These are phyloP conservation scores for Hygrocybe punicea DNA, from an alignment of 768 basidiomycete species.

Conservation along the genomic window DNA sequence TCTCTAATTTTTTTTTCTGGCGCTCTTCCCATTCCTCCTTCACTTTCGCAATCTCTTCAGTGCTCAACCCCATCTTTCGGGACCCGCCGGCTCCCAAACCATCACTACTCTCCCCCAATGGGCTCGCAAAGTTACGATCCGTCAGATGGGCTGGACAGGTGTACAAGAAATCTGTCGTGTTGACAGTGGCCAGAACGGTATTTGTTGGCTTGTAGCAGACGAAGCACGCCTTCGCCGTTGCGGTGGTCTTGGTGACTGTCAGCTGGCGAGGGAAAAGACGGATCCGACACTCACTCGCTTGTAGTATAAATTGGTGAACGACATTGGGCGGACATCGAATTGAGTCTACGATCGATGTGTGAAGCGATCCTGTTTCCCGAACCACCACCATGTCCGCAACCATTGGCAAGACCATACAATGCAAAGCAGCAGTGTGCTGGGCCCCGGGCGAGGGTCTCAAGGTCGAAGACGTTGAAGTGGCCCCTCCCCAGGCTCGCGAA, in stretches of 20 bases:
- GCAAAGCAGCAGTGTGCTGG: conserved; percentile 96
- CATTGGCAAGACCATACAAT: conserved; percentile 74
- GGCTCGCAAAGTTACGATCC: conserved; percentile 72
- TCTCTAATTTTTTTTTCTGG: conserved; percentile 56
- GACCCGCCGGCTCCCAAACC: conserved; percentile 26
- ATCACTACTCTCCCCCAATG: conserved; percentile 38
- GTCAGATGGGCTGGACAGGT: conserved; percentile 76
- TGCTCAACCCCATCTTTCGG: conserved; percentile 44
- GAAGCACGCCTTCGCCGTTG: conserved; percentile 73
- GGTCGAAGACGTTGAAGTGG: conserved; percentile 91
- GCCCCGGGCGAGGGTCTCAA: conserved; percentile 81
- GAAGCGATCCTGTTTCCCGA: too few species aligned
- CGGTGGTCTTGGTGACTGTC: conserved; percentile 55
- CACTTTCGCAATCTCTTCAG: conserved; percentile 74
- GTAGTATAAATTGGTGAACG: conserved; percentile 83
- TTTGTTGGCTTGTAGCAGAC: conserved; percentile 77
- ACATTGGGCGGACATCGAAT: too few species aligned
- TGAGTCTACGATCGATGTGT: too few species aligned
- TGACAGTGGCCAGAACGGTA: conserved; percentile 79
- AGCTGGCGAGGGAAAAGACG: not conserved
- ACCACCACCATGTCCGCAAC: conserved; percentile 62
- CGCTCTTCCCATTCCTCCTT: conserved; percentile 79
- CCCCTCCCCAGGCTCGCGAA: conserved; percentile 85
- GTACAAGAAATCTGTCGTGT: conserved; percentile 84
- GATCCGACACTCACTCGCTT: conserved; percentile 61